Conservation (phyloP, 805 yeast genomes). For the Saccharomycopsis oosterbeekiorum region DNA sequence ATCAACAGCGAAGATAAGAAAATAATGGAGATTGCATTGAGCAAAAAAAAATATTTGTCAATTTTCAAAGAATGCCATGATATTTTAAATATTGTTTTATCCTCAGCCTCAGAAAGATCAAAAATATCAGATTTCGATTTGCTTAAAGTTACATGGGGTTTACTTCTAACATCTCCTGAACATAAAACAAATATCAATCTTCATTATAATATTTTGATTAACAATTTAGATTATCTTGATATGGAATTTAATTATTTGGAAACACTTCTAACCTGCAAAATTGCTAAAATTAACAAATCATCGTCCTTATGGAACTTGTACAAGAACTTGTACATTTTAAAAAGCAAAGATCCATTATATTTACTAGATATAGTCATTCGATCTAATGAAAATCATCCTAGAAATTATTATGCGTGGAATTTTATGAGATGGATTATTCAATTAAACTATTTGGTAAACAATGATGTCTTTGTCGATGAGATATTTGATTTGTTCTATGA, state of each 20-base stretch:
- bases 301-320: conserved; percentile 27
- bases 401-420: conserved; percentile 18
- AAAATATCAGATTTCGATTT: neutral
- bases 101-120: neutral
- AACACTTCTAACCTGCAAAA: conserved; percentile 21
- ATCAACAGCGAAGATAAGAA: neutral
- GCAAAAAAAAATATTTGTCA: neutral
- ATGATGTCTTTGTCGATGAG: neutral
- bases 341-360: neutral
- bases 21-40: neutral
- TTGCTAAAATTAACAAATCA: conserved; percentile 27
- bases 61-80: conserved; percentile 10
- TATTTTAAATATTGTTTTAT: neutral
- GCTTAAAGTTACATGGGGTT: conserved; percentile 20
- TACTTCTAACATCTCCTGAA: conserved; percentile 24
- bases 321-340: conserved; percentile 14
- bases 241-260: conserved; percentile 8
- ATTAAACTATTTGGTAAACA: neutral
- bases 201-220: neutral
- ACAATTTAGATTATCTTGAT: conserved; percentile 8
- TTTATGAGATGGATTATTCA: conserved; percentile 12
- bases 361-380: neutral
- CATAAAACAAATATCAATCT: conserved; percentile 22
- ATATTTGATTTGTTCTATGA: neutral
- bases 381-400: conserved; percentile 10